A percentile compares a stretch with the other conserved stretches of the same genome.
Conservation (phyloP, 805 yeast genomes). For the Candida berthetii region DNA sequence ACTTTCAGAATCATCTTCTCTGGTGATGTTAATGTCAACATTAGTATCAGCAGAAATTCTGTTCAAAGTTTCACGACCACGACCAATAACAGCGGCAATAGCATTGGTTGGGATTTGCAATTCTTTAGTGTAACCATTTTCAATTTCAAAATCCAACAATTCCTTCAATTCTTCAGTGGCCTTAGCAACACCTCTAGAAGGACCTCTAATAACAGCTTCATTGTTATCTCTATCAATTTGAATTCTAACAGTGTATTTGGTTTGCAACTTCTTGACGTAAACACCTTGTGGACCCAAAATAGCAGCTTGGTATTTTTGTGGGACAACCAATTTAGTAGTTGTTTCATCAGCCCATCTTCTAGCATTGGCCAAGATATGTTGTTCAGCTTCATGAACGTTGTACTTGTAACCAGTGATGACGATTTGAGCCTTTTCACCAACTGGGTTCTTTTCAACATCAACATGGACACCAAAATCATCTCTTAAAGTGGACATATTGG, state of each 20-base stretch:
- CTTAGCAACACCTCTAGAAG: conserved; percentile 80
- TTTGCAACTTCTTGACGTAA: conserved; percentile 78
- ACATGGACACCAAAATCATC: conserved; percentile 72
- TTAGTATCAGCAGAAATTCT: conserved; percentile 62
- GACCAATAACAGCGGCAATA: conserved; percentile 87
- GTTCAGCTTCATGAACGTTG: conserved; percentile 69
- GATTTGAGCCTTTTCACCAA: conserved; percentile 40
- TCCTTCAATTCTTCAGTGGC: conserved; percentile 83
- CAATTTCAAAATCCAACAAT: conserved; percentile 78
- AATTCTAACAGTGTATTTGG: conserved; percentile 78
- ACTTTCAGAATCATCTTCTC: conserved; percentile 38
- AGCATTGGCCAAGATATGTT: conserved; percentile 49
- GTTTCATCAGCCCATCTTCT: conserved; percentile 81
- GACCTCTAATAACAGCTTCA: conserved; percentile 76
- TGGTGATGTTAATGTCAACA: conserved; percentile 44
- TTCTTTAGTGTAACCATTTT: conserved; percentile 66
- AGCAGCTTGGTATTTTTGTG: conserved; percentile 70
- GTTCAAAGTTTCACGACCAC: conserved; percentile 75
- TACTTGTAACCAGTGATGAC: conserved; percentile 70
- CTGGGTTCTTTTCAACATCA: conserved; percentile 59
- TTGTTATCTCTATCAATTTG: conserved; percentile 59
- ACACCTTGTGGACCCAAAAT: conserved; percentile 81
- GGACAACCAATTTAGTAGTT: conserved; percentile 59
- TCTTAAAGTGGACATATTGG: conserved; percentile 58
- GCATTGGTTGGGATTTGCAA: conserved; percentile 65